These are phyloP conservation scores for Glycine tomentella DNA, from an alignment of 306 rosid species.

Conservation along the genomic window DNA sequence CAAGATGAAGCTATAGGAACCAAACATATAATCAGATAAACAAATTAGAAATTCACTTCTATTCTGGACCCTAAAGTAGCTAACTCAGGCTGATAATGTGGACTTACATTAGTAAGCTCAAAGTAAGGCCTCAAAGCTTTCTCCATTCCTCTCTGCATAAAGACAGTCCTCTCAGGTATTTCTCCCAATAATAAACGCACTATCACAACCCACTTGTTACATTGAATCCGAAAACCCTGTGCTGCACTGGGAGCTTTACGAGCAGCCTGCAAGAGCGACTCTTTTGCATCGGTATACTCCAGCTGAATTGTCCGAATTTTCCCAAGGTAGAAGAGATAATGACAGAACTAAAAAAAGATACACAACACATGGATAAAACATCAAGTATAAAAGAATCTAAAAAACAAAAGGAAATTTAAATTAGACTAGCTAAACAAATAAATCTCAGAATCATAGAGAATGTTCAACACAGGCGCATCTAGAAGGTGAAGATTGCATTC, in stretches of 20 bases:
- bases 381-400: background rate
- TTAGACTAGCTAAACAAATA: background rate
- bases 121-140: conserved; percentile 84
- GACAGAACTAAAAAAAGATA: conserved; percentile 71
- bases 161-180: conserved; percentile 87
- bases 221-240: conserved; percentile 78
- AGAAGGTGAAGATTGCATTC: conserved; percentile 1
- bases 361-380: conserved; percentile 29
- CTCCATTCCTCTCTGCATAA: conserved; percentile 89
- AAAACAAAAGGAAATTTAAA: background rate
- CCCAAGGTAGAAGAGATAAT: conserved; percentile 87
- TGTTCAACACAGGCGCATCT: conserved; percentile 7
- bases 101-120: conserved; percentile 87
- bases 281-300: conserved; percentile 94
- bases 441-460: conserved; percentile 14
- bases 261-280: no score
- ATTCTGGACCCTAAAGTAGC: conserved; percentile 5
- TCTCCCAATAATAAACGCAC: conserved; percentile 85
- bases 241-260: no score
- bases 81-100: conserved; percentile 7
- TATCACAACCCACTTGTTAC: conserved; percentile 91
- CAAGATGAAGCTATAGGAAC: conserved; percentile 10
- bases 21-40: background rate
- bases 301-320: conserved; percentile 87
- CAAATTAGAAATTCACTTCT: background rate